These are phyloP conservation scores for Tranzscheliella williamsii DNA, from an alignment of 1,284 basidiomycete species.

Conservation along the genomic window DNA sequence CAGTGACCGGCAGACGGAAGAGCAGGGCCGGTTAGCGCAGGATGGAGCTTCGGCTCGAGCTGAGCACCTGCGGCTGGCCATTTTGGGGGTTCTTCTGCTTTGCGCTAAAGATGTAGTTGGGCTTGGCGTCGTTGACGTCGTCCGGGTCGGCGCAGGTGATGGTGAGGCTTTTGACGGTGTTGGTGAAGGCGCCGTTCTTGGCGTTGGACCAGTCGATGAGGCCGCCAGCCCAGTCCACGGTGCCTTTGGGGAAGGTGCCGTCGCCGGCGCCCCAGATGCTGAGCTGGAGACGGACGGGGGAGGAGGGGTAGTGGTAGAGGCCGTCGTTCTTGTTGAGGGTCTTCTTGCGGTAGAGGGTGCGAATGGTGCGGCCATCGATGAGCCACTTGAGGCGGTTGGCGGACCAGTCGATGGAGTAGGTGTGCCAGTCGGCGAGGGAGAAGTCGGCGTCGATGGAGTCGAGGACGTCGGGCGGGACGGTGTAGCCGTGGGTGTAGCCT, in stretches of 20 bases:
- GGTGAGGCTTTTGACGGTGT: constrained; percentile 21
- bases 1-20: too few relatives aligned
- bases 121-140: constrained; percentile 10
- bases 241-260: constrained; percentile 22
- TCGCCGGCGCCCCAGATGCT: constrained; percentile 46
- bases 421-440: constrained; percentile 25
- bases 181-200: constrained; percentile 18
- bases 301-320: constrained; percentile 35
- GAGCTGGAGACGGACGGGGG: constrained; percentile 39
- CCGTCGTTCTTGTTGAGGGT: constrained; percentile 16
- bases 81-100: constrained; percentile 14
- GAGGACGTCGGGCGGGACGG: constrained; percentile 2
- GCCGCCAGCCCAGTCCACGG: constrained; percentile 41
- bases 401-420: constrained; percentile 41
- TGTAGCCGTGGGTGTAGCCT: constrained; percentile 32
- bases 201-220: constrained; percentile 42
- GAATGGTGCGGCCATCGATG: constrained; percentile 36
- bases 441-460: constrained; percentile 9
- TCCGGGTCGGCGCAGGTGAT: constrained; percentile 32
- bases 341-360: constrained; percentile 35
- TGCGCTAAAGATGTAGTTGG: constrained; percentile 22
- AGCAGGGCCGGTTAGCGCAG: constrained; percentile 2
- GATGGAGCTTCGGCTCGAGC: constrained; percentile 10
- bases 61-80: constrained; percentile 20
- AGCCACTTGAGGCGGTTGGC: constrained; percentile 36